Percentiles rank a stretch among this genome's conserved stretches.
These are phyloP conservation scores for Pichia paraexigua DNA, from an alignment of 805 yeast species.

Conservation along the genomic window DNA sequence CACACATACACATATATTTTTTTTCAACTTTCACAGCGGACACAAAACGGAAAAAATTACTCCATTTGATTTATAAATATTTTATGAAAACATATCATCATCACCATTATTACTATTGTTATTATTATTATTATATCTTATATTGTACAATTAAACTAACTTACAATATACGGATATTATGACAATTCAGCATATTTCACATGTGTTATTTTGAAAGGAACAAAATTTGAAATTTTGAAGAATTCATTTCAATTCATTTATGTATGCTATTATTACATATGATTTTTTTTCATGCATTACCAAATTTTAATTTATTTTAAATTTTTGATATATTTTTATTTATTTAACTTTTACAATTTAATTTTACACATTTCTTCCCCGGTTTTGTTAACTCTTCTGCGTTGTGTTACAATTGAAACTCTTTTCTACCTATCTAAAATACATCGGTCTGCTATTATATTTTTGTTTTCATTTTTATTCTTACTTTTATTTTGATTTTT, in stretches of 20 bases:
- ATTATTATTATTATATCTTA: background rate
- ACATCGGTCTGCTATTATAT: slow-evolving; percentile 7
- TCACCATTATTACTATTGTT: background rate
- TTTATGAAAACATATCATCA: background rate
- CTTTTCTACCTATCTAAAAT: slow-evolving; percentile 10
- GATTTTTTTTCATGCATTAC: background rate
- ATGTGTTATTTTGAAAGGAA: background rate
- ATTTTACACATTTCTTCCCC: background rate
- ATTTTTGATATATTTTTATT: background rate
- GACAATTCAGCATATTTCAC: background rate
- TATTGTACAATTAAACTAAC: background rate
- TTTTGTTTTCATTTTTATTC: background rate
- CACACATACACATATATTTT: background rate
- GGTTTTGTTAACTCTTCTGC: slow-evolving; percentile 1
- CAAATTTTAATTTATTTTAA: background rate
- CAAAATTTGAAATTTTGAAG: background rate
- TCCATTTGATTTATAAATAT: background rate
- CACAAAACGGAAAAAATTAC: background rate
- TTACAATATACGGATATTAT: background rate
- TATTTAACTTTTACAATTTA: background rate
- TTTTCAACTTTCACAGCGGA: background rate
- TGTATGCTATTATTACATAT: background rate
- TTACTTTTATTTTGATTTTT: background rate
- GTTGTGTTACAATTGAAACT: slow-evolving; percentile 7
- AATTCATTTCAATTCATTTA: background rate